These are phyloP conservation scores for Amphibolis antarctica DNA, from an alignment of 106 monocot genomes.

Conservation along the genomic window DNA sequence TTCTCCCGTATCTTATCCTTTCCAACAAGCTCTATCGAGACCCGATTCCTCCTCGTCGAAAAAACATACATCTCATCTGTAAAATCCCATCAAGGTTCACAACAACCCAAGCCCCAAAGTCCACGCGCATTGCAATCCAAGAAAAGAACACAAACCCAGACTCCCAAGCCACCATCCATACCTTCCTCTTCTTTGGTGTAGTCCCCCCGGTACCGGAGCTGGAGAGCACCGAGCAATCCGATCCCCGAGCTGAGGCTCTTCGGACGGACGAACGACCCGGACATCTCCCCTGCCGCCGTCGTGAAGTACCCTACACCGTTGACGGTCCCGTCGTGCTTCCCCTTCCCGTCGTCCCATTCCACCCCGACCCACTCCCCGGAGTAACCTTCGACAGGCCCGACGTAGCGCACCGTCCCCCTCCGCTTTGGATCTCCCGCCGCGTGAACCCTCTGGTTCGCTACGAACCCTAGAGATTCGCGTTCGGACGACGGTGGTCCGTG, in stretches of 20 bases:
- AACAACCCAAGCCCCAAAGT: no score
- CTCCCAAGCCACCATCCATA: conserved; percentile 4
- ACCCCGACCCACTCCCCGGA: conserved; percentile 65
- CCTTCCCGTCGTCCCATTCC: conserved; percentile 75
- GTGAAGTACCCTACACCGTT: conserved; percentile 54
- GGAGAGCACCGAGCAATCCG: conserved; percentile 17
- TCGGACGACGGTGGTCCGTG: neutral
- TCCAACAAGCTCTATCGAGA: conserved; percentile 61
- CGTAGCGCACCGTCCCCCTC: conserved; percentile 63
- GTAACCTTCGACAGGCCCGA: conserved; percentile 53
- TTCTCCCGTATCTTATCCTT: conserved; percentile 65
- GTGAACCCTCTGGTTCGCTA: conserved; percentile 58
- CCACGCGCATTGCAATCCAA: no score
- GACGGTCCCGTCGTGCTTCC: conserved; percentile 78
- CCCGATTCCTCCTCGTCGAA: conserved; percentile 61
- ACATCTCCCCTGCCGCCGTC: conserved; percentile 21
- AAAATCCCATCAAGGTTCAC: no score
- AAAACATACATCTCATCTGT: conserved; percentile 99
- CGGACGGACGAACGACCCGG: conserved; percentile 62
- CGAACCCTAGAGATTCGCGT: conserved; percentile 16
- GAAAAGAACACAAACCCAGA: no score
- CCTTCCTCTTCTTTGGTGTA: conserved; percentile 74
- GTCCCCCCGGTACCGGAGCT: conserved; percentile 50
- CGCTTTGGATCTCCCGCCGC: conserved; percentile 41
- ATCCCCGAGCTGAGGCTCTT: conserved; percentile 46